Evolutionary conservation across 169 alveolate species (phyloP).

Genomic region (Plasmodium coatneyi): DNA sequence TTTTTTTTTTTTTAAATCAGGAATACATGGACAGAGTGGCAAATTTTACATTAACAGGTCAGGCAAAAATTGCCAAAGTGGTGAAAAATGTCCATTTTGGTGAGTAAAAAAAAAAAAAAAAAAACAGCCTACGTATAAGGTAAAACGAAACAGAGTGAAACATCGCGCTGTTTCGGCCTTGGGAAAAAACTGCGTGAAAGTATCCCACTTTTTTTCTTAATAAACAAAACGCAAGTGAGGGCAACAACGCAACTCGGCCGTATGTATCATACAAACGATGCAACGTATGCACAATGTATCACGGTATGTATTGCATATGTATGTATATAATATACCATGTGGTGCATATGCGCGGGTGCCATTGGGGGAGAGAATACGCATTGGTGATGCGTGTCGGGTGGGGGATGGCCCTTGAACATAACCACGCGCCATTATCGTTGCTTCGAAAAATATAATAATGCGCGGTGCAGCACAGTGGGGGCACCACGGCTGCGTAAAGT

Average conservation of each 20-base stretch:
- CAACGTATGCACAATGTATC: background rate
- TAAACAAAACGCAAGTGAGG: background rate
- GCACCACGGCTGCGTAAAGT: background rate
- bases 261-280: background rate
- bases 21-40: background rate
- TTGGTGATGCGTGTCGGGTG: background rate
- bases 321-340: background rate
- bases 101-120: background rate
- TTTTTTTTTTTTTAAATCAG: background rate
- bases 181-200: background rate
- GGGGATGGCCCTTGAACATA: background rate
- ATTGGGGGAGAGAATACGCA: background rate
- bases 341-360: background rate
- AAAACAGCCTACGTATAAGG: background rate
- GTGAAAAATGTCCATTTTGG: background rate
- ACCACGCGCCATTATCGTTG: background rate
- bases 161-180: background rate
- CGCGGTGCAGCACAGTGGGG: background rate
- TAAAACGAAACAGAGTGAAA: background rate
- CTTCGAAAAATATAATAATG: background rate
- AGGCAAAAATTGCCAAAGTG: background rate
- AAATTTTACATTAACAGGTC: background rate
- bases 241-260: background rate
- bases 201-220: background rate
- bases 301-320: too few species aligned